Conservation (phyloP, 148 eudicot genomes). For the Pouteria glomerata region DNA sequence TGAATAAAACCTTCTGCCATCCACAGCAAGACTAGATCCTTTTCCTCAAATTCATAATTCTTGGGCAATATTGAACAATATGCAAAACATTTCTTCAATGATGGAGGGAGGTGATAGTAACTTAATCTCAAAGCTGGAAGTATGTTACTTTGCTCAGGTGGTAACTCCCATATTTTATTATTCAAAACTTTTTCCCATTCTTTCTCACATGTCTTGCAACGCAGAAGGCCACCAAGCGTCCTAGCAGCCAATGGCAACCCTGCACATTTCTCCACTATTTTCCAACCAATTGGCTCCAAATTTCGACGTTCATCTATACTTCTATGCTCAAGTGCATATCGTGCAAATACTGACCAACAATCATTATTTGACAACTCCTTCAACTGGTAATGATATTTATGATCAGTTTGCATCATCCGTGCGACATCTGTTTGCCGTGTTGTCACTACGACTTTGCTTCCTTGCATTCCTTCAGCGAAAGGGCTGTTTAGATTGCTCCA, state of each 20-base stretch:
- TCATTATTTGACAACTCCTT: not conserved
- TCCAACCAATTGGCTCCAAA: not conserved
- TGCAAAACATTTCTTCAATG: slow-evolving; percentile 30
- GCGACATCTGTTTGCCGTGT: slow-evolving; percentile 13
- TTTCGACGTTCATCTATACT: not conserved
- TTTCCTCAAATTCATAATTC: slow-evolving; percentile 5
- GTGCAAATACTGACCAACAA: not conserved
- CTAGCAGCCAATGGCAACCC: not conserved
- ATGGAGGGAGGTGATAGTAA: too few relatives aligned
- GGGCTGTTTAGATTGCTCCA: slow-evolving; percentile 7
- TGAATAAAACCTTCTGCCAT: slow-evolving; percentile 23
- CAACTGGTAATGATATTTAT: not conserved
- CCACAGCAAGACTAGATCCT: slow-evolving; percentile 19
- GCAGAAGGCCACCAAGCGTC: slow-evolving; percentile 8
- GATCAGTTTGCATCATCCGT: slow-evolving; percentile 2
- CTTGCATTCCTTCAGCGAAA: slow-evolving; percentile 14
- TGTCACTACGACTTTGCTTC: slow-evolving; percentile 22
- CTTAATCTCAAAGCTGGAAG: too few relatives aligned
- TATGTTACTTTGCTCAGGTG: not conserved
- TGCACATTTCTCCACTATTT: not conserved
- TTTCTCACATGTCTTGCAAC: not conserved
- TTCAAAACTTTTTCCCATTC: slow-evolving; percentile 14
- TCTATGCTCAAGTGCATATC: not conserved
- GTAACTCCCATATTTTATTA: slow-evolving; percentile 14
- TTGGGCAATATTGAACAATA: slow-evolving; percentile 15